Evolutionary conservation across 1,139 yeast genomes (phyloP), one percentile per base, ranked within the genome.

Genomic region (Debaryomyces coudertii): DNA sequence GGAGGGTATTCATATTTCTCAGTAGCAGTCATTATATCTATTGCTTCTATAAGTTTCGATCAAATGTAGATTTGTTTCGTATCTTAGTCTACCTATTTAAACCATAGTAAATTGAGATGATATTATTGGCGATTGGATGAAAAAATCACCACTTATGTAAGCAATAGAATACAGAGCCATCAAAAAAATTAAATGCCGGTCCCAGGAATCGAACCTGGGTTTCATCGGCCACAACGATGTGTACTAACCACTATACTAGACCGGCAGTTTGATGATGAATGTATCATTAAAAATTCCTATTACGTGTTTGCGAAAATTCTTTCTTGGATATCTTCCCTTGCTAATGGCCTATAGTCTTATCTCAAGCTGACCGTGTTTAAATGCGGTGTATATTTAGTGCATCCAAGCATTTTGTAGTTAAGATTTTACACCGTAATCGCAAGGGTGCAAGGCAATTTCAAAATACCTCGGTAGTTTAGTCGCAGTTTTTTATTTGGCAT

Each of bases 171-270:
- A 18, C 9, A 14, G 14, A 16, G 22, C 6, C 2, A 16, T 5
- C 16, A n/a, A n/a, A 16, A 31, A 29, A 12, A 7, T 15, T 54
- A 61, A 62, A 55, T 74, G 79, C 79, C 77, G 77, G 71, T 69
- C 77, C 79, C 79, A 73, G 78, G 79, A 74, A 73, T 74, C 79
- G 79, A 74, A 74, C 79, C 65, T 74, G 79, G 79, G 79, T 74
- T 66, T 65, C 71, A 61, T 71, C 79, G 76, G 79, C 79, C 79
- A 74, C 79, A 74, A 74, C 76, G 79, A 72, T 61, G 70, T 69
- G 78, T 74, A 73, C 78, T 74, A 53, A 73, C 79, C 79, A 74
- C 79, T 74, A 74, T 74, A 74, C 79, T 65, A 66, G 69, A 62
- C 63, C 69, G 69, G 71, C 71, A 15, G 7, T 11, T 33, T 33